Evolutionary conservation across 345 rosid genomes (phyloP).

Genomic region (Bruguiera sexangula): DNA sequence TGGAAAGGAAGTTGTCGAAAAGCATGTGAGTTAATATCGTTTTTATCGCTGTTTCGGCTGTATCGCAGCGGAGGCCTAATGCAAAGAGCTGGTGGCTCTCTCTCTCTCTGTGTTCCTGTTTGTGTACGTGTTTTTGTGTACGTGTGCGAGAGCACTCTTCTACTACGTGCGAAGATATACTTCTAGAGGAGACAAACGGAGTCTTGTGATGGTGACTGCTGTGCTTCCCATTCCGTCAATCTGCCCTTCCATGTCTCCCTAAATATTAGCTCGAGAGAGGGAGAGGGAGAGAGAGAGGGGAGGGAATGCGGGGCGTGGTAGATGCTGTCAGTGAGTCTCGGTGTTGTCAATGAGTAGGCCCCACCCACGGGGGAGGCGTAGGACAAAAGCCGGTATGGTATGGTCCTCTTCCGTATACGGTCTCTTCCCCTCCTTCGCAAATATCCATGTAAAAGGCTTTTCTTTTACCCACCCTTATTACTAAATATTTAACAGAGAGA

Average conservation of each 20-base stretch:
- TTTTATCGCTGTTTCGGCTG: constrained; percentile 11
- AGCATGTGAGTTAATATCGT: background rate
- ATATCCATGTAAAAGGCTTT: background rate
- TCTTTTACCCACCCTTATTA: too few species aligned
- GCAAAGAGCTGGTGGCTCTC: background rate
- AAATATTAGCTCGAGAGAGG: background rate
- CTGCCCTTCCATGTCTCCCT: background rate
- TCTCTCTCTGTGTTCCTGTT: background rate
- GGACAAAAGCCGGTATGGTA: constrained; percentile 54
- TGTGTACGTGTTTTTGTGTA: too few species aligned
- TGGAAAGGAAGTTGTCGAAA: background rate
- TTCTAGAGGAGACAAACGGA: constrained; percentile 48
- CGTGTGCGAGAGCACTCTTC: background rate
- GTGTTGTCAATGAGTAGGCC: too few species aligned
- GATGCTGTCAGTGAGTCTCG: too few species aligned
- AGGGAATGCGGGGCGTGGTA: too few species aligned
- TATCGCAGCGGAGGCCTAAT: constrained; percentile 24
- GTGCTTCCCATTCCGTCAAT: background rate
- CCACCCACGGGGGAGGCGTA: background rate
- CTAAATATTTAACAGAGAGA: too few species aligned
- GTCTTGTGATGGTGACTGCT: constrained; percentile 37
- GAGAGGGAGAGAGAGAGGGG: background rate
- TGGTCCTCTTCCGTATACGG: constrained; percentile 90
- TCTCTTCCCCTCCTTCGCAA: constrained; percentile 1
- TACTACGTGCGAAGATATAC: constrained; percentile 65